Evolutionary conservation across 305 asterid species (phyloP).

Genomic region (Petunia hybrid): DNA sequence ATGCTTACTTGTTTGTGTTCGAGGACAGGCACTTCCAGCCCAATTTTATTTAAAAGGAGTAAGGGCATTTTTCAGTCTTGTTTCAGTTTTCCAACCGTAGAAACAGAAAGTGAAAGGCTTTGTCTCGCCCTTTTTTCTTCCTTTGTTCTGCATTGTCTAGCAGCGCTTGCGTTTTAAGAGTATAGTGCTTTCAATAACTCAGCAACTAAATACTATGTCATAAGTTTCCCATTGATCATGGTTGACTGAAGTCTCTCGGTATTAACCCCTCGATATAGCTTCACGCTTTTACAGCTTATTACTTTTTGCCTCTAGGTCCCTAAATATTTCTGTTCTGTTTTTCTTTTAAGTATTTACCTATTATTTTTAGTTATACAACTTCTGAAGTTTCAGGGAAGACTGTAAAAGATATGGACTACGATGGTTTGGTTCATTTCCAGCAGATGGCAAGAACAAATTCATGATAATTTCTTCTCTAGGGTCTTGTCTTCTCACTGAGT

Average conservation of each 20-base stretch:
- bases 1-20: not conserved
- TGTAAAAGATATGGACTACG: no score
- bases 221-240: not conserved
- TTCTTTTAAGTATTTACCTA: no score
- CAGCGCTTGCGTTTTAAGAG: not conserved
- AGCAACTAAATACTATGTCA: not conserved
- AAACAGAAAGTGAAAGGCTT: not conserved
- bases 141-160: not conserved
- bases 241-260: not conserved
- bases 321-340: no score
- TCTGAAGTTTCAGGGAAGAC: no score
- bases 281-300: no score
- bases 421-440: no score
- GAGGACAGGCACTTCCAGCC: not conserved
- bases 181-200: not conserved
- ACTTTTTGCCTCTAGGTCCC: no score
- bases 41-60: not conserved
- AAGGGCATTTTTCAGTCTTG: not conserved
- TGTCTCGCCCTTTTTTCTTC: not conserved
- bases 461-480: no score
- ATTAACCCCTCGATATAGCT: no score
- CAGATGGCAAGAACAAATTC: no score
- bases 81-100: slow-evolving; percentile 12
- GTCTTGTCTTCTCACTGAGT: no score
- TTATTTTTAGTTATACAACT: no score